Evolutionary conservation across 75 land plant genomes (phyloP), one percentile per base, ranked within the genome.

Genomic region (Pseudotsuga menziesii): DNA sequence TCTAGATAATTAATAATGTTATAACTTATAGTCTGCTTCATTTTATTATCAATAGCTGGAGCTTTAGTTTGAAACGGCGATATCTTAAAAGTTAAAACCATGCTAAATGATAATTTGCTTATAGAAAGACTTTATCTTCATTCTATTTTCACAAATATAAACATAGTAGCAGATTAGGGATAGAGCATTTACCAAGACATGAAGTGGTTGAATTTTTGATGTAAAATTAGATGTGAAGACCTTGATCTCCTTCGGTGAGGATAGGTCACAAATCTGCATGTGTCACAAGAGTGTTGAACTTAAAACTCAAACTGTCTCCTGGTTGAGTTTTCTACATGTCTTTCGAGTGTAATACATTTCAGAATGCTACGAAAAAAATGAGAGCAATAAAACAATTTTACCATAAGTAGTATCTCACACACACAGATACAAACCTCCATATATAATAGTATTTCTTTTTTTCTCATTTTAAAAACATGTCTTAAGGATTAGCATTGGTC

Each of bases 211-310:
- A 36, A 86, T 83, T 73, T 77, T 78, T 23, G 82, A 74, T 62
- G 88, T 78, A 80, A 92, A 89, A 41, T 74, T 81, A 1, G 88
- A 78, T 15, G 85, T 89, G 82, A 94, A 89, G 4, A 88, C 88
- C 81, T 90, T 92, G 80, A 96, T 72, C 2, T 90, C 91, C 75
- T 81, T 85, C 36, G 90, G 56, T 29, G 99, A 94, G n/a, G 99
- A 94, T 58, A 96, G 79, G 84, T 96, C 99, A 85, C 99, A 96
- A 12, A 96, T 78, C 99, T 96, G 89, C 78, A 83, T 36, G 72
- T 35, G 17, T 2, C 72, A 69, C n/a, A 36, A 3, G n/a, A 20
- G 41, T 41, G 41, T 41, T 69, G n/a, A 3, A 11, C 48, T 41
- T 20, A 69, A 69, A 2, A n/a, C 20, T 39, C n/a, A 3, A 19